Evolutionary conservation across 164 flowering plant genomes (phyloP).

Genomic region (Vitis cinerea): DNA sequence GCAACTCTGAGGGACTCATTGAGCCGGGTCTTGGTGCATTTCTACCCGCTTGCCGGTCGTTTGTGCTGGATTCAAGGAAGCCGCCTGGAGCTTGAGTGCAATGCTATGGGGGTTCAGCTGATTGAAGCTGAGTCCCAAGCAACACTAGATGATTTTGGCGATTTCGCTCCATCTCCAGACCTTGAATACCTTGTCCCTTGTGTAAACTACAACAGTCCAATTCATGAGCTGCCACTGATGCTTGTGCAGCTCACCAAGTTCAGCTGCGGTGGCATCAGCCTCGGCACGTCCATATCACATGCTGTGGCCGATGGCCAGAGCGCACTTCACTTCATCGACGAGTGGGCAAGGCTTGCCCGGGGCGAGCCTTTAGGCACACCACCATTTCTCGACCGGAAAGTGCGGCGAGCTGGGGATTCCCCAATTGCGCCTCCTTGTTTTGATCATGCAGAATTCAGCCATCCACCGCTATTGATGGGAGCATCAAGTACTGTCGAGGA

Average conservation of each 20-base stretch:
- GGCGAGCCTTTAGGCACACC: slow-evolving; percentile 24
- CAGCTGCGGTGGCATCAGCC: slow-evolving; percentile 43
- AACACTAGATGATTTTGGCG: slow-evolving; percentile 27
- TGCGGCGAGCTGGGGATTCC: slow-evolving; percentile 22
- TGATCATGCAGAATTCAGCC: slow-evolving; percentile 26
- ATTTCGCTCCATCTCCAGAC: slow-evolving; percentile 22
- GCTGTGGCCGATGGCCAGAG: slow-evolving; percentile 42
- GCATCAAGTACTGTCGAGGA: slow-evolving; percentile 18
- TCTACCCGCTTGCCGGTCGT: slow-evolving; percentile 55
- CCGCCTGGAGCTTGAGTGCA: slow-evolving; percentile 48
- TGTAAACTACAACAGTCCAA: slow-evolving; percentile 32
- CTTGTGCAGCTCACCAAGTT: slow-evolving; percentile 47
- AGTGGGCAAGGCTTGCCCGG: slow-evolving; percentile 54
- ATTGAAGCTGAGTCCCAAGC: slow-evolving; percentile 36
- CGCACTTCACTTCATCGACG: slow-evolving; percentile 36
- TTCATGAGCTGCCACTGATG: slow-evolving; percentile 38
- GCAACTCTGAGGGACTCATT: slow-evolving; percentile 27
- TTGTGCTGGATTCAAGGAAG: slow-evolving; percentile 20
- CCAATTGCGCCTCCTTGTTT: slow-evolving; percentile 7
- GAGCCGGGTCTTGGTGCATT: slow-evolving; percentile 26
- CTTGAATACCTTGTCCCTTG: slow-evolving; percentile 27
- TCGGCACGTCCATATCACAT: slow-evolving; percentile 36
- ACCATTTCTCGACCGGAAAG: slow-evolving; percentile 38
- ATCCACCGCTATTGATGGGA: slow-evolving; percentile 34
- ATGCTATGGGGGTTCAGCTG: slow-evolving; percentile 35